Evolutionary conservation across 176 grass and related monocot genomes (phyloP), one percentile per base, ranked within the genome.

Genomic region (Ensete glaucum): DNA sequence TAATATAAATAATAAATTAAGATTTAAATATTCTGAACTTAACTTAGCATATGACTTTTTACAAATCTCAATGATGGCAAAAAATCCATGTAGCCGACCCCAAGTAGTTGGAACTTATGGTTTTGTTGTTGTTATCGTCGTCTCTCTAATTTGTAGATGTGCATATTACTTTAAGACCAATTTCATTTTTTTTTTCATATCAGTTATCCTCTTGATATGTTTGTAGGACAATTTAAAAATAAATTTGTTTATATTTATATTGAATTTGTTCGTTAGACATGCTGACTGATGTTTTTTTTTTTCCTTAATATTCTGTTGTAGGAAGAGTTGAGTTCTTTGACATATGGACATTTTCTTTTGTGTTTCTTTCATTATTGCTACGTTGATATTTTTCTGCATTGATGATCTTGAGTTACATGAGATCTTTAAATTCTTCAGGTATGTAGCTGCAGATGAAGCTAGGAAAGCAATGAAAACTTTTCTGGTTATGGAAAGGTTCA

Each of bases 391-490:
- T 56, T 14, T 56, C 11, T 27, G 26, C 14, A 54, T 52, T 13
- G 14, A 9, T 54, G 27, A 11, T 25, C 72, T 76, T 50, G 34
- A 24, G 14, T 62, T 65, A 8, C 16, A 43, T 2, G 34, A 71
- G 56, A 69, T 83, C 59, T 13, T 71, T 74, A 70, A 56, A 83
- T 69, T 81, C 83, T 84, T 64, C 82, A 97, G 94, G 88, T 97
- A 97, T 85, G 90, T 82, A 74, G 86, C 83, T 89, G 84, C 86
- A 62, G 90, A 89, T 89, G 90, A 97, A 85, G 79, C 87, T 59
- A 81, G 72, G 26, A 97, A 97, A 86, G 88, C 90, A 79, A 79
- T 91, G 54, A 91, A 89, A 80, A 92, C 90, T 79, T 97, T 97
- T 78, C 78, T 85, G 20, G 73, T 50, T 19, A 89, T 91, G 88